Evolutionary conservation across 1,284 basidiomycete genomes (phyloP), one percentile per base, ranked within the genome.

Genomic region (Agroathelia rolfsii): DNA sequence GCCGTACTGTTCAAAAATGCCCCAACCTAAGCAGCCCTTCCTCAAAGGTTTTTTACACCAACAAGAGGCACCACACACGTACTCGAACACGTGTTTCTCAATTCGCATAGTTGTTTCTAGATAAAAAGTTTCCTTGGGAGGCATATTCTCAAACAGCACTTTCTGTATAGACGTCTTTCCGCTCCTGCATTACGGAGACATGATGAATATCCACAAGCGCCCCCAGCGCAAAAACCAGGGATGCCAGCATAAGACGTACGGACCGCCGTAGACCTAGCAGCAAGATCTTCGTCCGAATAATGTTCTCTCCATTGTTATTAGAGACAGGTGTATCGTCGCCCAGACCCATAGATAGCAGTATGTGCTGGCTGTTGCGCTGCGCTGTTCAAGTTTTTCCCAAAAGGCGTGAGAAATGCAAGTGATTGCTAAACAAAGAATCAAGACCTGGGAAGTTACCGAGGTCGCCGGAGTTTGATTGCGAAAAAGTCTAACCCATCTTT

Each of bases 131-230:
- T 96, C 83, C 51, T 88, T 89, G 0, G 88, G 73, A 0, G 76
- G 68, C 31, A 90, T 62, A 41, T 80, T 69, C 45, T 93, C 81
- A 66, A 96, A 95, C 12, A 97, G 71, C 19, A 94, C 88, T 53
- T 92, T 78, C 46, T 85, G 74, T 39, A 95, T 88, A 19, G 87
- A 92, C 14, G 90, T 86, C 58, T 97, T 98, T 37, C 94, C 94
- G 35, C 85, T 82, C 60, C 93, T 85, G 43, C n/a, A n/a, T n/a
- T 32, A 21, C 24, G 26, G 25, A 30, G 24, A 47, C 35, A 35
- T 13, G 23, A 36, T 37, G 37, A 34, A 19, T 32, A 33, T 32
- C 26, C 21, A 22, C 28, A 39, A 19, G 20, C 32, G 24, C 24
- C 27, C 16, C 9, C n/a, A n/a, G n/a, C 22, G 15, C n/a, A n/a